A percentile compares a stretch with the other conserved stretches of the same genome.
Conservation (phyloP, 1,284 basidiomycete species). For the Ustilago lituana region DNA sequence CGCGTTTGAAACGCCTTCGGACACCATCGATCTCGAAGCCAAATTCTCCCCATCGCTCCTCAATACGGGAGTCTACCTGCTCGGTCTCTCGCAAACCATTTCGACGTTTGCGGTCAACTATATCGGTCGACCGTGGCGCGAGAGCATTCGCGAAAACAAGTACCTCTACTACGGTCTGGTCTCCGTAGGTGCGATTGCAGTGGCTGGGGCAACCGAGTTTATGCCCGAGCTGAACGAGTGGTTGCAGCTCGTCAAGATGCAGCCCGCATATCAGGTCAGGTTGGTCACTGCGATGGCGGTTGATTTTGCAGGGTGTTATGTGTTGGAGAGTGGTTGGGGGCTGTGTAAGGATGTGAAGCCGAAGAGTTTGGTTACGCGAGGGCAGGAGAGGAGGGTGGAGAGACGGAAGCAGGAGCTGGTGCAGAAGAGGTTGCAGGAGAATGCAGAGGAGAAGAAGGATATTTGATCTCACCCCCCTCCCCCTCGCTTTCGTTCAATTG, state of each 20-base stretch:
- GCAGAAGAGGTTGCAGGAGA: constrained; percentile 8
- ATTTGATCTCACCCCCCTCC: constrained; percentile 1
- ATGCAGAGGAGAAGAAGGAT: constrained; percentile 31
- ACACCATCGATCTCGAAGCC: constrained; percentile 62
- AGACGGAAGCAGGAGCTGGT: constrained; percentile 42
- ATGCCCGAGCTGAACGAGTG: constrained; percentile 94
- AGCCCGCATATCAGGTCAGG: constrained; percentile 71
- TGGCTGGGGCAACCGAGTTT: constrained; percentile 73
- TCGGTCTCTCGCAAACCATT: constrained; percentile 63
- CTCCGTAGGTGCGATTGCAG: constrained; percentile 54
- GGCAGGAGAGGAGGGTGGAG: constrained; percentile 40
- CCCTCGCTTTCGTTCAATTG: not conserved
- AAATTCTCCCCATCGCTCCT: constrained; percentile 64
- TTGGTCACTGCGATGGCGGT: constrained; percentile 76
- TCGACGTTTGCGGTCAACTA: constrained; percentile 67
- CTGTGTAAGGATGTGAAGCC: constrained; percentile 90
- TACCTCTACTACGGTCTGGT: constrained; percentile 64
- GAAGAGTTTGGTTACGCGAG: constrained; percentile 36
- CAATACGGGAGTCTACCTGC: constrained; percentile 65
- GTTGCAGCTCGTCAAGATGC: constrained; percentile 96
- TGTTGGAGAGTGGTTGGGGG: constrained; percentile 85
- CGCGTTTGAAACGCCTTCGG: constrained; percentile 52
- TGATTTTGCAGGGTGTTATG: constrained; percentile 88
- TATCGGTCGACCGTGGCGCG: constrained; percentile 64
- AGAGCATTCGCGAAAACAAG: constrained; percentile 60